These are phyloP conservation scores for Tilletia caries DNA, from an alignment of 1,284 basidiomycete genomes.

Conservation along the genomic window DNA sequence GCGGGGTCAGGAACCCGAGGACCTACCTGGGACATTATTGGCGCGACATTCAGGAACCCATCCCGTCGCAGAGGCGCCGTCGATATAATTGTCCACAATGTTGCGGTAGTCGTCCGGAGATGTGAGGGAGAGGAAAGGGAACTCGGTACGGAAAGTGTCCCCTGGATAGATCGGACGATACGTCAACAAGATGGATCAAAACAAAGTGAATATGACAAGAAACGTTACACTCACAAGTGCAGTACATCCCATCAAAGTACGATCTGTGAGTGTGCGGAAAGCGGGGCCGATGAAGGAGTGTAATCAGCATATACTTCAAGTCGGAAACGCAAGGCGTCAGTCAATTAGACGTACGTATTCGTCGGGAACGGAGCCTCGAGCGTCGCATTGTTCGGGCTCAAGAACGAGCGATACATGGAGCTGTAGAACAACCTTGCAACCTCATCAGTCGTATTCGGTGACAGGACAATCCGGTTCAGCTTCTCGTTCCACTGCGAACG, in stretches of 20 bases:
- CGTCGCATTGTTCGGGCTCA: constrained; percentile 47
- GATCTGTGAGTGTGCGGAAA: no score
- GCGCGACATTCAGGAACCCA: constrained; percentile 44
- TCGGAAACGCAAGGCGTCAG: no score
- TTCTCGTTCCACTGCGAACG: constrained; percentile 39
- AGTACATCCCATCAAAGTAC: no score
- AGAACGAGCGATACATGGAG: constrained; percentile 42
- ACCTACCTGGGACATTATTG: constrained; percentile 31
- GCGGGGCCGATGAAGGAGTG: no score
- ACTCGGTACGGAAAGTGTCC: constrained; percentile 33
- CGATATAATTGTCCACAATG: constrained; percentile 44
- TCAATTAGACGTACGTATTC: constrained; percentile 4
- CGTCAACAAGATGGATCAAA: no score
- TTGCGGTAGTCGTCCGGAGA: no score
- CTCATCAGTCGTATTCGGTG: constrained; percentile 28
- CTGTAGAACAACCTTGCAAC: constrained; percentile 39
- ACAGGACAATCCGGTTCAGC: constrained; percentile 37
- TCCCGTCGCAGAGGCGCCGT: constrained; percentile 41
- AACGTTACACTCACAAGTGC: no score
- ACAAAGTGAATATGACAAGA: no score
- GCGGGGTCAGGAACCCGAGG: not conserved
- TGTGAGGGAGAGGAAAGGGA: no score
- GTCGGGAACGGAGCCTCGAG: constrained; percentile 17
- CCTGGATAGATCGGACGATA: no score
- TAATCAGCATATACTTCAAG: no score